Base-by-base conservation (phyloP, 306 rosid species). In the Datisca glomerata region DNA sequence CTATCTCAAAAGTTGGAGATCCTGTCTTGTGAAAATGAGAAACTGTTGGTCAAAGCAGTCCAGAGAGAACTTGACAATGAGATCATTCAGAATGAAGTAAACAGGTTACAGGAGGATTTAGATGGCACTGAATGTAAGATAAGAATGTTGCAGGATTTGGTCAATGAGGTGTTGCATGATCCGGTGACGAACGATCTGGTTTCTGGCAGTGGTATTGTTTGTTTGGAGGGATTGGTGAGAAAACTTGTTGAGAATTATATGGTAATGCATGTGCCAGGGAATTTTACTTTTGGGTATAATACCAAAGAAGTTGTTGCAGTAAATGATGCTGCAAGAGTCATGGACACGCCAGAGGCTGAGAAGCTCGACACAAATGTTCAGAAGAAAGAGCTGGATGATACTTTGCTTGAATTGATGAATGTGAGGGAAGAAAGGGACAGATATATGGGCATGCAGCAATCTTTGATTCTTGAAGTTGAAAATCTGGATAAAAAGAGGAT, bases 331-430 rank as follows among this genome's bases (percentile, higher is more conserved):
- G 74, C 54, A n/a, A 70, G 72, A 72, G 58, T 73, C 50, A 48
- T 19, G 21, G 61, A 52, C 51, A 41, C 43, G 43, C 58, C 38
- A 55, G 73, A 63, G 49, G 49, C 35, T 57, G 58, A 53, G 63
- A 64, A 51, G 41, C 50, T 57, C 6, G 68, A 64, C 68, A 36
- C 58, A 33, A 74, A 62, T 65, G 54, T 27, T 58, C 60, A 63
- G 70, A 80, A 67, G 66, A 64, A 49, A 73, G 85, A 89, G 50
- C 74, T 84, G 49, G 92, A 78, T 63, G 84, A 69, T 50, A 76
- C 83, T 50, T 54, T 72, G 59, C 51, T 23, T 35, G 92, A 84
- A 60, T 57, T 78, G 59, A 65, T 52, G 62, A 49, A 10, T 45
- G 71, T 71, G 70, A 78, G 65, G 68, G 78, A 70, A 61, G 92